Percentiles rank a stretch among this genome's conserved stretches.
Evolutionary conservation across 2,329 filamentous ascomycete species (phyloP).

Genomic region (Paramyrothecium sp.): DNA sequence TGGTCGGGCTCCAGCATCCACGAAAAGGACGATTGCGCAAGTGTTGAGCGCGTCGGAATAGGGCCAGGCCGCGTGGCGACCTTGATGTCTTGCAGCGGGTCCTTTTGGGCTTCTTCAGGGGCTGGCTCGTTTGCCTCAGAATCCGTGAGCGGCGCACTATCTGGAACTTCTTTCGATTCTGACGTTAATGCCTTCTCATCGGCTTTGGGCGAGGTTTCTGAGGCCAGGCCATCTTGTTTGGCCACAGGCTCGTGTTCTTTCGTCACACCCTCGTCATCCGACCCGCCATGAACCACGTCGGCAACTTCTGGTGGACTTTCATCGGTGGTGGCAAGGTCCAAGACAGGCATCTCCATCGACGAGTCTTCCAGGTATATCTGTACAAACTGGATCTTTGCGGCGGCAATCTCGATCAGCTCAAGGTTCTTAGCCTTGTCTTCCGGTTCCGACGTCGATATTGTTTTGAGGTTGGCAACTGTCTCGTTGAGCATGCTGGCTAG

Average conservation of each 20-base stretch:
- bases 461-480: conserved; percentile 62
- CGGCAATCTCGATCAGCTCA: conserved; percentile 56
- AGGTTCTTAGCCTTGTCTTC: conserved; percentile 48
- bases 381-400: conserved; percentile 64
- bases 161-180: no score
- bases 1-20: conserved; percentile 71
- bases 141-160: no score
- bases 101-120: neutral
- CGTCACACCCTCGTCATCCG: neutral
- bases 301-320: conserved; percentile 4
- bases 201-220: neutral
- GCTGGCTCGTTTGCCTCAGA: neutral
- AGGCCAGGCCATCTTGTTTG: neutral
- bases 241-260: neutral
- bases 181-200: no score
- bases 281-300: neutral
- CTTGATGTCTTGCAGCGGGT: neutral
- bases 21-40: conserved; percentile 74
- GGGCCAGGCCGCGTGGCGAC: conserved; percentile 26
- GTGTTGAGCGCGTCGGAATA: conserved; percentile 61
- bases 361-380: conserved; percentile 61
- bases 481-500: conserved; percentile 68
- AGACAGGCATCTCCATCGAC: conserved; percentile 45
- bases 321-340: conserved; percentile 14
- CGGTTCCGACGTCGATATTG: conserved; percentile 49